Percentiles rank a stretch among this genome's conserved stretches.
Evolutionary conservation across 495 filamentous ascomycete species (phyloP).

Genomic region (Podospora tetraspora): DNA sequence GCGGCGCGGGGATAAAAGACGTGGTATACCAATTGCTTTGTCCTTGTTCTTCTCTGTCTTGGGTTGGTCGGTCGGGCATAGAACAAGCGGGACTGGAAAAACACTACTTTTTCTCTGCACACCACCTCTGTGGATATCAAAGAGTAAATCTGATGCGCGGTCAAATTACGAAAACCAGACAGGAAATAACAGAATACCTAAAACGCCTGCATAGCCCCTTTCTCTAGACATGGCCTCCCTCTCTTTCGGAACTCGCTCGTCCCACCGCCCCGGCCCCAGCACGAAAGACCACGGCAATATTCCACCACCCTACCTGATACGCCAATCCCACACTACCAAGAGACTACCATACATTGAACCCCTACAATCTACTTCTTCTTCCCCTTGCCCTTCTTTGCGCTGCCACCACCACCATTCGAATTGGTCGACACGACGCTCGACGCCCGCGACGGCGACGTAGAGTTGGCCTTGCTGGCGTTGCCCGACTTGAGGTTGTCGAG

Average conservation of each 20-base stretch:
- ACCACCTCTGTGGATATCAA: background rate
- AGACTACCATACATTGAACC: background rate
- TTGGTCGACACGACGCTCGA: conserved; percentile 48
- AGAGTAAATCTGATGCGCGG: background rate
- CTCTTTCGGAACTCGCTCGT: too few relatives aligned
- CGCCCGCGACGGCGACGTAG: conserved; percentile 50
- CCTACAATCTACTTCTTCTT: conserved; percentile 47
- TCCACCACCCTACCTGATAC: background rate
- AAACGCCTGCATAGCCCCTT: background rate
- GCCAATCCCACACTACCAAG: background rate
- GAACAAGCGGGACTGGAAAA: background rate
- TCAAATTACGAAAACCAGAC: background rate
- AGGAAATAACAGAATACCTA: background rate
- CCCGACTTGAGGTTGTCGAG: conserved; percentile 56
- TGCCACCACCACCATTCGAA: conserved; percentile 38
- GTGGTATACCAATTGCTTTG: background rate
- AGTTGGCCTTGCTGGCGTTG: conserved; percentile 49
- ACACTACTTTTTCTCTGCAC: background rate
- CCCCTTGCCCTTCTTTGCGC: conserved; percentile 44
- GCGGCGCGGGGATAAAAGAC: background rate
- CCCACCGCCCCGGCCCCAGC: too few relatives aligned
- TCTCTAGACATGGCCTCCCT: background rate
- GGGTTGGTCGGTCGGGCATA: background rate
- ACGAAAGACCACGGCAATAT: background rate
- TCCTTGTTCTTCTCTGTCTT: background rate